Evolutionary conservation across 108 stramenopile species (phyloP), one percentile per base, ranked within the genome.

Genomic region (Pseudonitzschia pungens): DNA sequence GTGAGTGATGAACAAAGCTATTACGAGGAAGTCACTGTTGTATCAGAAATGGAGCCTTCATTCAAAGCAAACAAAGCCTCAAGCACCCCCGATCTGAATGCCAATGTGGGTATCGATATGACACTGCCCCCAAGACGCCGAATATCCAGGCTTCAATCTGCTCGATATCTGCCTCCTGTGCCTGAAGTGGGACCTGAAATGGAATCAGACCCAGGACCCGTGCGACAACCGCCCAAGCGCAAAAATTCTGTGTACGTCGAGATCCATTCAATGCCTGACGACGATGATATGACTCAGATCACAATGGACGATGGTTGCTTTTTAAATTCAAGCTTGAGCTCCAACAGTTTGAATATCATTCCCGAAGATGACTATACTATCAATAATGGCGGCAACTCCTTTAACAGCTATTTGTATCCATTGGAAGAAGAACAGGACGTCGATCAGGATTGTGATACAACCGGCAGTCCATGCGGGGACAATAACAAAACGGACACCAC

Each of bases 261-360:
- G 26, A 20, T 55, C 1, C 54, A 55, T 20, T 55, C 54, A 10
- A 55, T 55, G 54, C 54, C 36, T 16, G 32, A 62, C n/a, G 60
- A 62, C 60, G 60, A 62, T n/a, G 60, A 62, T 6, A 62, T 62
- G 60, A 62, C 60, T 28, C 60, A 62, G 60, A 62, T 62, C 29
- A 62, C 60, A 4, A 62, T 62, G 60, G 60, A 62, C 32, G 57
- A 58, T 15, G 21, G n/a, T 31, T 62, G 36, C 32, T 62, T 40
- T 18, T 29, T 22, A 3, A 62, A 33, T 62, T 0, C 60, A 12
- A 62, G 33, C 36, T 8, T 16, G n/a, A 40, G 60, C 32, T 31
- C 26, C 14, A 62, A 33, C 4, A 21, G 32, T 40, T 33, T 40
- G n/a, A 14, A 41, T 33, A 41, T 62, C 31, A 40, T 40, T 20